Base-by-base conservation (phyloP, 2,329 filamentous ascomycete species). In the Cladosporium sp. region DNA sequence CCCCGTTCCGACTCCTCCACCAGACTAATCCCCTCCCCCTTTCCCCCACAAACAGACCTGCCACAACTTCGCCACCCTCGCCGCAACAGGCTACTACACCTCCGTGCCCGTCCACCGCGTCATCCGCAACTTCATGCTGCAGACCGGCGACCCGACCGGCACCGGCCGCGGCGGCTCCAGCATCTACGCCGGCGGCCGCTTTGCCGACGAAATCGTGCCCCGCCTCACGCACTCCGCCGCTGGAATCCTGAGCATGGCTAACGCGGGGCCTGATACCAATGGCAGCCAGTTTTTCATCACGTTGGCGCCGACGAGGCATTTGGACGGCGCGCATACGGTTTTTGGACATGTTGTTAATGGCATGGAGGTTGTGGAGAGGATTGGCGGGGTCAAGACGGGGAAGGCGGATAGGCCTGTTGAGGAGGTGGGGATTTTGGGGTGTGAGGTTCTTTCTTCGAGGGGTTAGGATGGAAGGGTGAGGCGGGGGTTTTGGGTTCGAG, bases 91-190 rank as follows among this genome's bases (percentile, higher is more conserved):
- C 51, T 87, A 88, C 77, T 98, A 89, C 82, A 95, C 96, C 78
- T 80, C 88, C 62, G 93, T 88, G 55, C 77, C 76, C 63, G 97
- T 97, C 79, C 92, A 98, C 77, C 87, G 92, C 46, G 87, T 98
- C 59, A 98, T 98, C 77, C 95, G 96, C 78, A 82, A 87, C 66
- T 98, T 98, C 74, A 97, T 98, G 92, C 93, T 96, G 66, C 87
- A 96, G 75, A 91, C 93, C 67, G 92, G 93, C 72, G 93, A 97
- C 72, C 97, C 97, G 71, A 98, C 92, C 45, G 89, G 89, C 69
- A 92, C 96, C 69, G 93, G 92, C 60, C 97, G 92, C 22, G 92
- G 92, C 59, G 92, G 92, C 66, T 92, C 96, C 76, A 93, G 87
- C 58, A 97, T 98, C 72, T 98, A 97, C 68, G 93, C 93, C 66